These are phyloP conservation scores for Phytophthora megakarya DNA, from an alignment of 352 stramenopile genomes.

Conservation along the genomic window DNA sequence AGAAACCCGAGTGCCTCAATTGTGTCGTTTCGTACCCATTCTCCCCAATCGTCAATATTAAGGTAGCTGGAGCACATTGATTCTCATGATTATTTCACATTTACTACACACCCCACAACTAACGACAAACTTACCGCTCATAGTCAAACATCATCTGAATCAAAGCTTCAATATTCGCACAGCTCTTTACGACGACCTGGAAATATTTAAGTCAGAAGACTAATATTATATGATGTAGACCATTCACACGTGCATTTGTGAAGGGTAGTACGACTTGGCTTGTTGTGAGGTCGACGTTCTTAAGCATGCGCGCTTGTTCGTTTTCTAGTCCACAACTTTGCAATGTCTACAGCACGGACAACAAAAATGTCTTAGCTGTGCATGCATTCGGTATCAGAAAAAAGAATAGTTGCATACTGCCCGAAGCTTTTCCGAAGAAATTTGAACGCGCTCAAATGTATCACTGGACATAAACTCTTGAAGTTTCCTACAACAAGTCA, in stretches of 20 bases:
- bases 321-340: conserved; percentile 59
- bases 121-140: conserved; percentile 42
- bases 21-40: conserved; percentile 74
- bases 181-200: conserved; percentile 70
- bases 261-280: conserved; percentile 67
- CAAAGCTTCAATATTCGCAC: conserved; percentile 57
- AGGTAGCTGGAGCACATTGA: conserved; percentile 45
- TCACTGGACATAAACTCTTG: conserved; percentile 66
- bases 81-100: not conserved
- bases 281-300: conserved; percentile 51
- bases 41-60: conserved; percentile 82
- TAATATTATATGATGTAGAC: not conserved
- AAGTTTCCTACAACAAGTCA: conserved; percentile 48
- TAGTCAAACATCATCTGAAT: conserved; percentile 86
- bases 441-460: conserved; percentile 67
- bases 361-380: not conserved
- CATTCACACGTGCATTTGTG: conserved; percentile 41
- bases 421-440: conserved; percentile 48
- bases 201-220: not conserved
- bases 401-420: conserved; percentile 29
- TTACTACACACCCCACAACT: not conserved
- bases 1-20: conserved; percentile 75
- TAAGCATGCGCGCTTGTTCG: conserved; percentile 60
- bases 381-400: not conserved
- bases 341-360: conserved; percentile 41